Percentiles rank a stretch among this genome's conserved stretches.
These are phyloP conservation scores for Naegleria lovaniensis DNA, from an alignment of 208 protist species.

Conservation along the genomic window DNA sequence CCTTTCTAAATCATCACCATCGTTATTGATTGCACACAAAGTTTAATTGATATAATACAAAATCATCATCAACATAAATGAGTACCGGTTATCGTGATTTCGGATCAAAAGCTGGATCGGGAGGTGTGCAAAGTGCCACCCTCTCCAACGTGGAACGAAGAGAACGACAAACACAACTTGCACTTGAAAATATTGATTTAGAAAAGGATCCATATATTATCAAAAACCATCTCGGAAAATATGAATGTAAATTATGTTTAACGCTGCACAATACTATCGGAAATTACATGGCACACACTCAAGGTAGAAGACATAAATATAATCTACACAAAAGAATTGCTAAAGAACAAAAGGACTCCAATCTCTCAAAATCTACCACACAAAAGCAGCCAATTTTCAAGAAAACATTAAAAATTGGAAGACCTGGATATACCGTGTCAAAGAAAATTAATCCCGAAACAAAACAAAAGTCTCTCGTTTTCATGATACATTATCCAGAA, in stretches of 20 bases:
- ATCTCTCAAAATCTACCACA: background rate
- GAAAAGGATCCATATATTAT: constrained; percentile 65
- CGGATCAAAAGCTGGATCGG: background rate
- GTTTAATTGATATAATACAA: no score
- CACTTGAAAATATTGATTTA: constrained; percentile 23
- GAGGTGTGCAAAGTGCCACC: background rate
- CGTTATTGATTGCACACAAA: no score
- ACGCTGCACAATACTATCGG: constrained; percentile 85
- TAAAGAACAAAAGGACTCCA: constrained; percentile 30
- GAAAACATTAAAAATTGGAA: constrained; percentile 68
- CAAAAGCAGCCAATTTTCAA: background rate
- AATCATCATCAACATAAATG: background rate
- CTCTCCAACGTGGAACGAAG: background rate
- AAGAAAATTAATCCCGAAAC: constrained; percentile 65
- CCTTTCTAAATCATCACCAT: no score
- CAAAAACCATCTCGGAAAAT: constrained; percentile 65
- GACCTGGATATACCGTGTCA: constrained; percentile 70
- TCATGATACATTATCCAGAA: constrained; percentile 64
- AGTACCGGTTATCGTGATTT: background rate
- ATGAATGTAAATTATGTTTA: constrained; percentile 87
- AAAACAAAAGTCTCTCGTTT: constrained; percentile 39
- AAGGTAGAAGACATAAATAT: constrained; percentile 82
- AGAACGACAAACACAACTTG: constrained; percentile 6
- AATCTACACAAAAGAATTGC: constrained; percentile 63
- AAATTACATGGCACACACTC: constrained; percentile 87